Evolutionary conservation across 192 early-diverging fungal genomes (phyloP).

Genomic region (Gonapodya prolifera): DNA sequence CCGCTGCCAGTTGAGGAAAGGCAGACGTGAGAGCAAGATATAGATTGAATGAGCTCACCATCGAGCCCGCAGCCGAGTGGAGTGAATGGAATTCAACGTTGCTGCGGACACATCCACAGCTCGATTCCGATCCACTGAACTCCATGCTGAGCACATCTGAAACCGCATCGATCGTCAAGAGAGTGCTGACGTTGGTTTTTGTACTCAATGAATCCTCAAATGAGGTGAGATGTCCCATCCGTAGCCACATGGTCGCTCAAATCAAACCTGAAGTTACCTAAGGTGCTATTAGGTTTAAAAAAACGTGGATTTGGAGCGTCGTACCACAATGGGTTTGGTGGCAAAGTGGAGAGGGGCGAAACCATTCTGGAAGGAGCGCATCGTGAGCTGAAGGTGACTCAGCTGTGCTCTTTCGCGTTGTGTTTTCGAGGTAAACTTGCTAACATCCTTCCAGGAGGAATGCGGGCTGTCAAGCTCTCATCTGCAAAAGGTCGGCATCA

Average conservation of each 20-base stretch:
- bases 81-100: too few relatives aligned
- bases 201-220: conserved; percentile 20
- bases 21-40: background rate
- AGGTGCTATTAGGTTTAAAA: conserved; percentile 63
- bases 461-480: background rate
- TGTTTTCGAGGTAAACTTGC: conserved; percentile 35
- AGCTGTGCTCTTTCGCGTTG: conserved; percentile 1
- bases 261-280: background rate
- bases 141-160: background rate
- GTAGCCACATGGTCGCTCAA: background rate
- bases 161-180: conserved; percentile 12
- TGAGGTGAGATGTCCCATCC: conserved; percentile 6
- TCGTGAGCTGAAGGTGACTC: conserved; percentile 40
- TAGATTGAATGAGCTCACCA: too few relatives aligned
- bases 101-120: too few relatives aligned
- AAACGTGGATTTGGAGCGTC: conserved; percentile 64
- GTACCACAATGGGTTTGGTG: conserved; percentile 49
- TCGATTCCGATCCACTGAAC: too few relatives aligned
- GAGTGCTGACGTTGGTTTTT: conserved; percentile 29
- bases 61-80: too few relatives aligned
- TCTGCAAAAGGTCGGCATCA: background rate
- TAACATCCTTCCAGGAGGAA: too few relatives aligned
- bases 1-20: background rate
- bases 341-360: conserved; percentile 59
- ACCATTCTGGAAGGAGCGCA: conserved; percentile 43